phyloP scores from a whole-genome alignment of 2,329 filamentous ascomycete genomes.

The Talaromyces sp. region DNA sequence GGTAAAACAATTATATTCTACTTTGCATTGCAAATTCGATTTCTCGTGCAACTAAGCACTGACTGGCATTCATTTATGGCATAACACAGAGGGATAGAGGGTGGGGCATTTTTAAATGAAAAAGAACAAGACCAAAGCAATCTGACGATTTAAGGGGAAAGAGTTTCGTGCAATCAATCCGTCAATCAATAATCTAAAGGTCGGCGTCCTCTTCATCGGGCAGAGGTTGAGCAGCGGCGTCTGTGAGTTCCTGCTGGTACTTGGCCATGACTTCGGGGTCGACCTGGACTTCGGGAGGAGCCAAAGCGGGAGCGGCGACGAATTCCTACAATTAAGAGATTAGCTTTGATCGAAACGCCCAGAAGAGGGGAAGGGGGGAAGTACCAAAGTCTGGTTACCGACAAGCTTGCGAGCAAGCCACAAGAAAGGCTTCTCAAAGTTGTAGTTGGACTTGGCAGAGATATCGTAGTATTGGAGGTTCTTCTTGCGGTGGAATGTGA shows the following conservation, averaged over 20 bases:
- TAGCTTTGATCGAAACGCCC: constrained; percentile 3
- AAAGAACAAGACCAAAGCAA: constrained; percentile 30
- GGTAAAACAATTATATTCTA: constrained; percentile 9
- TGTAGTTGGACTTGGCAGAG: constrained; percentile 99
- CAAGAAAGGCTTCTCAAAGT: constrained; percentile 99
- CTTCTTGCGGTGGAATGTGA: constrained; percentile 99
- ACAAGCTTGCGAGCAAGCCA: constrained; percentile 99
- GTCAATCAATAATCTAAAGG: constrained; percentile 38
- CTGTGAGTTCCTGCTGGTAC: constrained; percentile 86
- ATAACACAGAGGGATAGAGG: constrained; percentile 17
- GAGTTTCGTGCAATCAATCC: constrained; percentile 21
- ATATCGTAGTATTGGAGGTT: constrained; percentile 99
- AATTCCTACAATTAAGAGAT: constrained; percentile 68
- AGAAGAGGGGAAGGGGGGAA: constrained; percentile 34
- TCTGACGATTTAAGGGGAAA: constrained; percentile 17
- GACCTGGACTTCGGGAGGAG: constrained; percentile 87
- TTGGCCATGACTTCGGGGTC: constrained; percentile 59
- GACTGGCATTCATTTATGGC: constrained; percentile 12
- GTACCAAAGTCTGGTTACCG: constrained; percentile 81
- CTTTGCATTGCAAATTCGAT: constrained; percentile 5
- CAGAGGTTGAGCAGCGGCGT: constrained; percentile 77
- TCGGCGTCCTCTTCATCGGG: constrained; percentile 88
- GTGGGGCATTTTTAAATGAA: constrained; percentile 26
- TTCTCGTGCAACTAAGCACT: background rate
- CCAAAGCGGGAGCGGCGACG: constrained; percentile 90